Evolutionary conservation across 139 green algal genomes (phyloP).

Genomic region (Picochlorum costavermella): DNA sequence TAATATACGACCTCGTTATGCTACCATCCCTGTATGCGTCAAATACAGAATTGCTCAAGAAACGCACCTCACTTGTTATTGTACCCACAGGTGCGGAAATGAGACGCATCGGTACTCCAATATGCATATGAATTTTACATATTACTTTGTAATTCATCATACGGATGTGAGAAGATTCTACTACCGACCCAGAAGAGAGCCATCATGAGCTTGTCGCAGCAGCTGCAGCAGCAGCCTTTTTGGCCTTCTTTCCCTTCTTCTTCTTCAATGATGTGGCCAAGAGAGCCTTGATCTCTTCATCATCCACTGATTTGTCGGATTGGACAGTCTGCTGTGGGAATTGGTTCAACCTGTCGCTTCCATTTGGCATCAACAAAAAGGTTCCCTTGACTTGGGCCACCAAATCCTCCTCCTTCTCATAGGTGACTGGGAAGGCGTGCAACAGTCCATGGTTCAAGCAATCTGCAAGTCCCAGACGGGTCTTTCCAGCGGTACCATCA

Average conservation of each 20-base stretch:
- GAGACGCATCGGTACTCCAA: no score
- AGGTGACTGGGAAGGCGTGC: constrained; percentile 89
- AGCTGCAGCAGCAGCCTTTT: constrained; percentile 13
- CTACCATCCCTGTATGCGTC: no score
- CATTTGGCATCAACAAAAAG: constrained; percentile 93
- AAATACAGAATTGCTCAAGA: no score
- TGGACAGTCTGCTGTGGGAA: constrained; percentile 62
- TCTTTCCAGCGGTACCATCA: constrained; percentile 15
- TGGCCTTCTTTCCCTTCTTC: constrained; percentile 53
- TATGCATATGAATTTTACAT: no score
- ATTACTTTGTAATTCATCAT: no score
- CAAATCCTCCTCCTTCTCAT: constrained; percentile 69
- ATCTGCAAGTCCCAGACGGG: constrained; percentile 79
- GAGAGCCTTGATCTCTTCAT: constrained; percentile 52
- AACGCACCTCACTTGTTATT: no score
- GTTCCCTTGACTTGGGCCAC: constrained; percentile 83
- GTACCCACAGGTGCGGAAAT: no score
- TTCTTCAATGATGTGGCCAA: constrained; percentile 39
- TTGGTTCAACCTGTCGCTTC: constrained; percentile 70
- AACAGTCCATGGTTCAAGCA: constrained; percentile 90
- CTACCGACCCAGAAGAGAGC: no score
- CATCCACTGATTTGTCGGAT: constrained; percentile 63
- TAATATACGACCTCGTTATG: no score
- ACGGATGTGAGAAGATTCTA: no score
- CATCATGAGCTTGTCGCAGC: no score